These are phyloP conservation scores for Suillus hirtellus DNA, from an alignment of 768 basidiomycete species.

Conservation along the genomic window DNA sequence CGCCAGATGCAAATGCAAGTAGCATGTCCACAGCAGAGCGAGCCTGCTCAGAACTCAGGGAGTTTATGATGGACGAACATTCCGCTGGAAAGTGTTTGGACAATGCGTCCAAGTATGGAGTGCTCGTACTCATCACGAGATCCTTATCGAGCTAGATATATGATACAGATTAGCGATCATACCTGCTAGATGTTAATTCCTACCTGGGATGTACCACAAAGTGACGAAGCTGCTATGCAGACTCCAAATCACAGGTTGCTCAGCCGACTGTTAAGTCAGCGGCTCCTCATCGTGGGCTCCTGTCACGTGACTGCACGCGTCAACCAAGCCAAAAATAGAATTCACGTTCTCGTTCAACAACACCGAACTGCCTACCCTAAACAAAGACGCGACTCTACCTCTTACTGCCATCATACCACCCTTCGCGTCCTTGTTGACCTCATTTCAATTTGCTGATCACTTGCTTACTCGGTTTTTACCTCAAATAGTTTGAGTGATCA, in stretches of 20 bases:
- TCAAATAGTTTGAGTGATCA: not conserved
- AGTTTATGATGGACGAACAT: constrained; percentile 11
- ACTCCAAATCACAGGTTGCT: not conserved
- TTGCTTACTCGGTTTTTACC: not conserved
- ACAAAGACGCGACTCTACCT: constrained; percentile 31
- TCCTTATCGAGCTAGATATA: not conserved
- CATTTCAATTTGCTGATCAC: constrained; percentile 2
- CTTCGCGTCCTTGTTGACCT: constrained; percentile 10
- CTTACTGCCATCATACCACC: constrained; percentile 29
- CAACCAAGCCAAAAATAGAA: constrained; percentile 3
- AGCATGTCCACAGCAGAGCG: constrained; percentile 24
- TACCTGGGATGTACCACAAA: not conserved
- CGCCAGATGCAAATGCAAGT: constrained; percentile 32
- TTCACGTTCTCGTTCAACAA: constrained; percentile 21
- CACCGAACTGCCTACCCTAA: constrained; percentile 35
- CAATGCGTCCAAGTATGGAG: constrained; percentile 29
- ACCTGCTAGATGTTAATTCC: not conserved
- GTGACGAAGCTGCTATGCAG: not conserved
- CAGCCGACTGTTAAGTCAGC: not conserved
- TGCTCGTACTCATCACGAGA: constrained; percentile 10
- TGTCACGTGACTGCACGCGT: constrained; percentile 31
- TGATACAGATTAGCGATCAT: not conserved
- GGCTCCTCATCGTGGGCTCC: not conserved
- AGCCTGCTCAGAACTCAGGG: constrained; percentile 13
- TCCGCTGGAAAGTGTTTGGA: constrained; percentile 21